Conservation (phyloP, 116 monocot species). For the Papilionanthe hybrid region DNA sequence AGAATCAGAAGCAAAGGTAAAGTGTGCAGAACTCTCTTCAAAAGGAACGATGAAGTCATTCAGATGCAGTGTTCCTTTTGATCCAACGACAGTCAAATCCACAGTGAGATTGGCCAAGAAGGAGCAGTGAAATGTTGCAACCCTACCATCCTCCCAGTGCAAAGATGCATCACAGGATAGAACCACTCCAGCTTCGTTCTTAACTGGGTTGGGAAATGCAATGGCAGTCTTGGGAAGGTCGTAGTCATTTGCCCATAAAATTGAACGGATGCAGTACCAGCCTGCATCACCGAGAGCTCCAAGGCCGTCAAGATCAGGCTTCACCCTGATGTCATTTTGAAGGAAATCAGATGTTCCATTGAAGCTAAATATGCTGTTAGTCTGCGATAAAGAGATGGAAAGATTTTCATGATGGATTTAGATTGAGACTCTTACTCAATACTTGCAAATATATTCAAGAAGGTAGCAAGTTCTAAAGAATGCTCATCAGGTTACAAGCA, state of each 20-base stretch:
- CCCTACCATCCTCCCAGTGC: conserved; percentile 53
- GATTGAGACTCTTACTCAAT: too few relatives aligned
- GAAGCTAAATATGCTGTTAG: conserved; percentile 44
- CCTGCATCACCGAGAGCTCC: conserved; percentile 68
- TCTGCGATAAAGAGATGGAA: conserved; percentile 23
- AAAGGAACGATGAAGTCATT: conserved; percentile 62
- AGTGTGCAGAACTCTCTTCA: conserved; percentile 34
- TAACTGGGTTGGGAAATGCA: conserved; percentile 31
- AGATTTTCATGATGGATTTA: too few relatives aligned
- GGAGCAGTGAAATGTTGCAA: conserved; percentile 61
- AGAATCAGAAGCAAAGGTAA: conserved; percentile 27
- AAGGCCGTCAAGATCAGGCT: conserved; percentile 73
- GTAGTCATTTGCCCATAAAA: conserved; percentile 62
- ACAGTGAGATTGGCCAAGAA: conserved; percentile 58
- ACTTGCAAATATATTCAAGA: too few relatives aligned
- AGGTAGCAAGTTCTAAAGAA: too few relatives aligned
- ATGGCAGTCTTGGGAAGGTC: conserved; percentile 50
- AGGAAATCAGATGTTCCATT: conserved; percentile 38
- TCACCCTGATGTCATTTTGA: conserved; percentile 70
- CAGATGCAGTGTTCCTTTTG: conserved; percentile 51
- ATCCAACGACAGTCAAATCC: conserved; percentile 41
- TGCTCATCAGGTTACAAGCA: too few relatives aligned
- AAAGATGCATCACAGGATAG: conserved; percentile 54
- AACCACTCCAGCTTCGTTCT: conserved; percentile 47
- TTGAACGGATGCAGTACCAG: conserved; percentile 75